phyloP scores from a whole-genome alignment of 257 asterid species.

The Datura wrightii region DNA sequence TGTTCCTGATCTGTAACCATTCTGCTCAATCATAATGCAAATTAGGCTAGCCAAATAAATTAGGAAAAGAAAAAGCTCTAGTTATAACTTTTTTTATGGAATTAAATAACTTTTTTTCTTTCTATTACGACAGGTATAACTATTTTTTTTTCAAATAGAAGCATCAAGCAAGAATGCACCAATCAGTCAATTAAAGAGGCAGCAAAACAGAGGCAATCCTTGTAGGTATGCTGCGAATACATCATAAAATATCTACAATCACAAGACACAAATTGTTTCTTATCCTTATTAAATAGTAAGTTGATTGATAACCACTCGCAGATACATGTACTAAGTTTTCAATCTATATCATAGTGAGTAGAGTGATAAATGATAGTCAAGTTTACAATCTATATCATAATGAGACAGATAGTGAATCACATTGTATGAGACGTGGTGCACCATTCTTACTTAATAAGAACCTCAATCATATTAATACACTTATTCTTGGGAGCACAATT shows the following conservation, averaged over 20 bases:
- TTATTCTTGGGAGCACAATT: not conserved
- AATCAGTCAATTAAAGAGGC: not conserved
- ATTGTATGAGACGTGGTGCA: constrained; percentile 26
- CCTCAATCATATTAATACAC: not conserved
- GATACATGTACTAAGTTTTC: not conserved
- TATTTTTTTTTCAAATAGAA: not conserved
- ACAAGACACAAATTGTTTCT: not conserved
- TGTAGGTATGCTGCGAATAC: not conserved
- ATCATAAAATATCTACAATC: not conserved
- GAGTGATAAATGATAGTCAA: not conserved
- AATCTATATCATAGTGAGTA: not conserved
- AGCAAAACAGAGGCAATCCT: constrained; percentile 3
- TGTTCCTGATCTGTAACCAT: not conserved
- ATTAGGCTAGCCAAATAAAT: not conserved
- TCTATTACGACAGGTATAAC: not conserved
- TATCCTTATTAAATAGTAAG: not conserved
- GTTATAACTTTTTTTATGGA: not conserved
- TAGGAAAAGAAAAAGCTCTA: constrained; percentile 1
- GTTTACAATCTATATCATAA: not conserved
- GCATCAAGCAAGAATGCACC: not conserved
- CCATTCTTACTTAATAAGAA: constrained; percentile 4
- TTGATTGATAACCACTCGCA: constrained; percentile 14
- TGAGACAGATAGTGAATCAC: not conserved
- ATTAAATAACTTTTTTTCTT: not conserved
- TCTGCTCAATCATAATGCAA: constrained; percentile 13